These are phyloP conservation scores for Fraxinus anomala DNA, from an alignment of 257 asterid species.

Conservation along the genomic window DNA sequence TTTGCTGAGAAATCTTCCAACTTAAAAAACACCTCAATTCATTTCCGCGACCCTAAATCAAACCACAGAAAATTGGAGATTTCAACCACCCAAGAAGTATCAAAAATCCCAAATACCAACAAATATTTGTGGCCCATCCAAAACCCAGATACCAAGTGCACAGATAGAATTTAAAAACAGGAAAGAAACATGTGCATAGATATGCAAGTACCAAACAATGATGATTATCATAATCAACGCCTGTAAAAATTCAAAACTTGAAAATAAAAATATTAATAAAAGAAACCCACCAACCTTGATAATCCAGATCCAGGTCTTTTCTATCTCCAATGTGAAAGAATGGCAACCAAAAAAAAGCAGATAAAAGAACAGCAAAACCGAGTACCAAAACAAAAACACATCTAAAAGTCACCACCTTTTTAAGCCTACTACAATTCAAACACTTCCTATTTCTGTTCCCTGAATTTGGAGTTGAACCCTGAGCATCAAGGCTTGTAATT, in stretches of 20 bases:
- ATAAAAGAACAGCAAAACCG: constrained; percentile 42
- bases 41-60: background rate
- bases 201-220: background rate
- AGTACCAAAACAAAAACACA: constrained; percentile 47
- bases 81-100: background rate
- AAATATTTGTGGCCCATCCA: background rate
- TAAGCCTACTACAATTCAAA: constrained; percentile 24
- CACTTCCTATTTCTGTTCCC: constrained; percentile 5
- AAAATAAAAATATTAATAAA: background rate
- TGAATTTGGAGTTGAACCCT: constrained; percentile 28
- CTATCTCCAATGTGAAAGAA: constrained; percentile 42
- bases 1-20: background rate
- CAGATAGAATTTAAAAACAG: background rate
- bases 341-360: constrained; percentile 51
- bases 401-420: constrained; percentile 37
- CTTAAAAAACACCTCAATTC: background rate
- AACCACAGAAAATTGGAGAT: background rate
- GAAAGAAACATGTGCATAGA: background rate
- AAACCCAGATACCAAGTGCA: background rate
- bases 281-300: constrained; percentile 3
- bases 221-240: background rate
- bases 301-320: constrained; percentile 50
- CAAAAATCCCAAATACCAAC: background rate
- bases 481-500: constrained; percentile 36
- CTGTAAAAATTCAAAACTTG: background rate